Evolutionary conservation across 306 rosid species (phyloP).

Genomic region (Lathyrus tuberosus): DNA sequence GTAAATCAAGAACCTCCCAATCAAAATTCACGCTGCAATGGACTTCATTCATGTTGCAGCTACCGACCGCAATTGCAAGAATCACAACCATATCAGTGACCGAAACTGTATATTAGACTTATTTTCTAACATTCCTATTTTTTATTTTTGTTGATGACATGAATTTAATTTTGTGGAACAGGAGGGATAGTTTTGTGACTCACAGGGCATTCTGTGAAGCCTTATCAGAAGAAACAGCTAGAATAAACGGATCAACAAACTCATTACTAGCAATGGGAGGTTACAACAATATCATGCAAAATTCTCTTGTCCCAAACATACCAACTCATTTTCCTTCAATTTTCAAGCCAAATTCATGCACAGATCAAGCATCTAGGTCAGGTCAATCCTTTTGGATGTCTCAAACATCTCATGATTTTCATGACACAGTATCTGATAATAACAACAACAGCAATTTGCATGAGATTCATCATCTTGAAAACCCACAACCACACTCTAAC

Average conservation of each 20-base stretch:
- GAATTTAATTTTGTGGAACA: slow-evolving; percentile 44
- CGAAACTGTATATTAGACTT: too few species aligned
- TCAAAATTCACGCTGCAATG: too few species aligned
- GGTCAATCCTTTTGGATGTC: slow-evolving; percentile 65
- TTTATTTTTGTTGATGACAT: background rate
- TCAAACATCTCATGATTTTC: slow-evolving; percentile 44
- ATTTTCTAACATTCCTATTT: slow-evolving; percentile 4
- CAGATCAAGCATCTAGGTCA: slow-evolving; percentile 41
- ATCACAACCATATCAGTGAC: too few species aligned
- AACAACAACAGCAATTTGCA: slow-evolving; percentile 34
- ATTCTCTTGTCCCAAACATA: slow-evolving; percentile 49
- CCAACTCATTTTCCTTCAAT: slow-evolving; percentile 56
- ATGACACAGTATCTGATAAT: slow-evolving; percentile 34
- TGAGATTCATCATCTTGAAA: slow-evolving; percentile 41
- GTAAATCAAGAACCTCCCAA: too few species aligned
- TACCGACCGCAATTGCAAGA: too few species aligned
- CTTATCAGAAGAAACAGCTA: slow-evolving; percentile 91
- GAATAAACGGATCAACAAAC: slow-evolving; percentile 65
- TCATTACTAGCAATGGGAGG: slow-evolving; percentile 35
- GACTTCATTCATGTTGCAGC: too few species aligned
- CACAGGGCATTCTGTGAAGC: slow-evolving; percentile 95
- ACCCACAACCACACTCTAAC: slow-evolving; percentile 42
- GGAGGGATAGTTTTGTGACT: slow-evolving; percentile 92
- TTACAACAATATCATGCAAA: slow-evolving; percentile 46
- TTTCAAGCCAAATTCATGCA: slow-evolving; percentile 62